Base-by-base conservation (phyloP, 2,329 filamentous ascomycete species). In the Penicillium sclerotiorum region DNA sequence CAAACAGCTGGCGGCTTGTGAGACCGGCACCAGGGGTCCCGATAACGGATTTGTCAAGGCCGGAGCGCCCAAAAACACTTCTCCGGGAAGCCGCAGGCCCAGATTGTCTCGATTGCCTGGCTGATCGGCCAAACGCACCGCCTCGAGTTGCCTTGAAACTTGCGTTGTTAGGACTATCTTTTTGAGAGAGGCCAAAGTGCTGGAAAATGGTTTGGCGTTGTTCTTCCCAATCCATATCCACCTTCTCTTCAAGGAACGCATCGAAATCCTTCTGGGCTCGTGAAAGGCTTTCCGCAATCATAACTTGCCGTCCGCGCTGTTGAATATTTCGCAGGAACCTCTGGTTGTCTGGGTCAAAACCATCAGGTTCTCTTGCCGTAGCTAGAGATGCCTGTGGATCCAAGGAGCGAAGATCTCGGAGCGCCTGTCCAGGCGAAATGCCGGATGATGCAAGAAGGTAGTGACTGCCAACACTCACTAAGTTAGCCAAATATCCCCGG, bases 211-310 rank as follows among this genome's bases (percentile, higher is more conserved):
- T 86, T 71, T 89, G 90, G 55, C 93, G 87, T 74, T 97, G 93
- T 13, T 88, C 87, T 61, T 96, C 92, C 92, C 94, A 97, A 69
- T 97, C 91, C 77, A 95, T 87, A 23, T 91, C 90, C 42, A 97
- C 86, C 66, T 95, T 95, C 63, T 96, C 92, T 68, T 97, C 92
- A 48, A 99, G 79, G 69, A 96, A 97, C 53, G 84, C 82, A 68
- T 99, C 92, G 68, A 99, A 97, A 66, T 97, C 94, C 48, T 86
- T 85, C 52, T 93, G 87, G 4, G 92, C 94, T 64, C 92, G 85
- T 64, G 93, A 87, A 53, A 97, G 78, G n/a, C 90, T 90, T 68
- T 96, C 91, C 27, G 89, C 83, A 61, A 96, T 92, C 83, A 96
- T 92, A 65, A 88, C 90, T 49, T 95, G 79, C 4, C 92, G 94